These are phyloP conservation scores for Cryptococcus jaspeensis DNA, from an alignment of 1,284 basidiomycete species.

Conservation along the genomic window DNA sequence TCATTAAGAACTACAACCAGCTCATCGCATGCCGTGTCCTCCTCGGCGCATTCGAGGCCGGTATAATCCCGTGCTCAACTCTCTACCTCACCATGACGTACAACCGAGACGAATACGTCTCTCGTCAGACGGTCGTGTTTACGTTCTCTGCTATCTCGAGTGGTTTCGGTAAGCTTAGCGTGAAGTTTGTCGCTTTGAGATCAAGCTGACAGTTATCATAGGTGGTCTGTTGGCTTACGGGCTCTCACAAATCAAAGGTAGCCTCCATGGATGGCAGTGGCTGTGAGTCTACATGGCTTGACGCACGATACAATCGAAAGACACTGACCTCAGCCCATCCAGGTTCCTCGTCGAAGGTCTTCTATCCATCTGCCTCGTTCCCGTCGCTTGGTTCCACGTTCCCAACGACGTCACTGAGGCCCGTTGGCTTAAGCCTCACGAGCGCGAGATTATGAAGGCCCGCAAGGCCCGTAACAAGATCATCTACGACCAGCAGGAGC, in stretches of 20 bases:
- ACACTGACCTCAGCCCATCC: background rate
- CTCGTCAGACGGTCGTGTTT: conserved; percentile 10
- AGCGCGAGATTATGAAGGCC: conserved; percentile 1
- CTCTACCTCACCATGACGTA: conserved; percentile 19
- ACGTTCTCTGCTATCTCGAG: conserved; percentile 5
- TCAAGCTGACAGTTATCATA: background rate
- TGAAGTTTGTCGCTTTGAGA: background rate
- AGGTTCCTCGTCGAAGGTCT: conserved; percentile 13
- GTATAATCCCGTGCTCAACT: conserved; percentile 28
- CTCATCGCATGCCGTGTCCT: conserved; percentile 27
- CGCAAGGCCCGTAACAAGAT: conserved; percentile 3
- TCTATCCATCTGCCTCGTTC: conserved; percentile 6
- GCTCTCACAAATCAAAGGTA: conserved; percentile 20
- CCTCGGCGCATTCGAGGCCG: conserved; percentile 35
- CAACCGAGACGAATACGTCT: conserved; percentile 10
- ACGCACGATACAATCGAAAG: too few relatives aligned
- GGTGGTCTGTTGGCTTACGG: conserved; percentile 40
- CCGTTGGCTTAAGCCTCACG: conserved; percentile 6
- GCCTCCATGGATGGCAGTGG: conserved; percentile 10
- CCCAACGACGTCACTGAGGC: conserved; percentile 9
- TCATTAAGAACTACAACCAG: conserved; percentile 21
- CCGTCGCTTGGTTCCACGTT: conserved; percentile 9
- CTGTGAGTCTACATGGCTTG: too few relatives aligned
- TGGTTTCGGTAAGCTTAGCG: conserved; percentile 3
- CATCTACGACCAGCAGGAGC: conserved; percentile 5